Evolutionary conservation across 768 basidiomycete genomes (phyloP), one percentile per base, ranked within the genome.

Genomic region (Chiua virens): DNA sequence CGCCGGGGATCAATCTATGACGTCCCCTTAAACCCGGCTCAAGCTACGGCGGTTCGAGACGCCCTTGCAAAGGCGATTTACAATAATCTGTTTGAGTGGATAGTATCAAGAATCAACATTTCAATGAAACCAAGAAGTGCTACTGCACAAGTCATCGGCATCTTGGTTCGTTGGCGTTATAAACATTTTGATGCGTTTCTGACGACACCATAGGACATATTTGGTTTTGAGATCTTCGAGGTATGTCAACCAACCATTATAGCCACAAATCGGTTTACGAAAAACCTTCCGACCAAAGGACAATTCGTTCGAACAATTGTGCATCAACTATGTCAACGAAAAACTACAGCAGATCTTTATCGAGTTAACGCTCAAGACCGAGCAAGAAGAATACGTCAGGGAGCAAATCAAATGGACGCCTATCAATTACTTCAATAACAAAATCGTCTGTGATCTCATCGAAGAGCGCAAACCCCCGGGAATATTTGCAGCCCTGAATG

Each of bases 321-420:
- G 97, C 75, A 99, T 99, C 79, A 99, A 99, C 76, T 99, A 99
- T 63, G 97, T 98, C 75, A 99, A 99, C 78, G 97, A 99, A 73
- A 99, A 99, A 73, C 80, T 99, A 22, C 96, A 99, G 62, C 96
- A 96, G 67, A 99, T 98, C 64, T 99, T 99, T 74, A 99, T 99
- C 63, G 95, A 99, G 70, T 79, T 99, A 44, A 99, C 97, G 0
- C 78, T 99, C 65, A 99, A 99, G 78, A 94, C 96, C 17, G 97
- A 99, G 66, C 97, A 99, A 70, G 97, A 99, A 67, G 97, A 99
- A 72, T 99, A 99, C 64, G 93, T 98, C 25, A 82, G 91, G 50
- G 97, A 99, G 71, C 88, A 96, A 70, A 99, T 99, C 75, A 92
- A 98, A 71, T 99, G 97, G 97, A 96, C 89, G 1, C 95, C 95